Evolutionary conservation across 345 rosid species (phyloP).

Genomic region (Aquilaria malaccensis): DNA sequence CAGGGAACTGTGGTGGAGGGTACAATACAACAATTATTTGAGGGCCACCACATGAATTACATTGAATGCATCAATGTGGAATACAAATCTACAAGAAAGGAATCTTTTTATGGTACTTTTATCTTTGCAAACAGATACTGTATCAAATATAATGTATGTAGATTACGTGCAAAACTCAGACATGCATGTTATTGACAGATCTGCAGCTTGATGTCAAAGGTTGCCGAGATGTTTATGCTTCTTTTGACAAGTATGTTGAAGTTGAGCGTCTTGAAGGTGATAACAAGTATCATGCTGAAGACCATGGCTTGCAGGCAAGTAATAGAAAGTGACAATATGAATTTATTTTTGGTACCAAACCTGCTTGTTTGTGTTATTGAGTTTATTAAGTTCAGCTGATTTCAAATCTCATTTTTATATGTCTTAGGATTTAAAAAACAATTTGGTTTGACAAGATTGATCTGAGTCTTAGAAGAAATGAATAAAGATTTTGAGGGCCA

Average conservation of each 20-base stretch:
- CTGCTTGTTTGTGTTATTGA: too few species aligned
- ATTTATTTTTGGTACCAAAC: too few species aligned
- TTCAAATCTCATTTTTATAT: too few species aligned
- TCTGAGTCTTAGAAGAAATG: too few species aligned
- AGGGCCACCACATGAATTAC: constrained; percentile 58
- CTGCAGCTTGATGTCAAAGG: constrained; percentile 91
- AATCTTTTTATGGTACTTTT: constrained; percentile 52
- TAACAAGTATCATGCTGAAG: constrained; percentile 68
- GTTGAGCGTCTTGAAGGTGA: constrained; percentile 78
- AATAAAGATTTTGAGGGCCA: too few species aligned
- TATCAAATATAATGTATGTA: not conserved
- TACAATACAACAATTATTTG: constrained; percentile 48
- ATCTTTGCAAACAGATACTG: not conserved
- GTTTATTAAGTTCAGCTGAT: too few species aligned
- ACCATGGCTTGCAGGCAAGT: constrained; percentile 65
- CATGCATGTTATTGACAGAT: constrained; percentile 24
- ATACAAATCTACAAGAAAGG: constrained; percentile 56
- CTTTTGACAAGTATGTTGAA: constrained; percentile 79
- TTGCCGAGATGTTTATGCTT: constrained; percentile 69
- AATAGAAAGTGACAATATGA: too few species aligned
- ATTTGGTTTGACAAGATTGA: too few species aligned
- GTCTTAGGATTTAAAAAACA: too few species aligned
- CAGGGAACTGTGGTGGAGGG: constrained; percentile 62
- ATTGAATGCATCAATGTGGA: constrained; percentile 66
- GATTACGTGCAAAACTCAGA: not conserved